Conservation (phyloP, 2,329 filamentous ascomycete species). For the Exophiala phaeomuriformis region DNA sequence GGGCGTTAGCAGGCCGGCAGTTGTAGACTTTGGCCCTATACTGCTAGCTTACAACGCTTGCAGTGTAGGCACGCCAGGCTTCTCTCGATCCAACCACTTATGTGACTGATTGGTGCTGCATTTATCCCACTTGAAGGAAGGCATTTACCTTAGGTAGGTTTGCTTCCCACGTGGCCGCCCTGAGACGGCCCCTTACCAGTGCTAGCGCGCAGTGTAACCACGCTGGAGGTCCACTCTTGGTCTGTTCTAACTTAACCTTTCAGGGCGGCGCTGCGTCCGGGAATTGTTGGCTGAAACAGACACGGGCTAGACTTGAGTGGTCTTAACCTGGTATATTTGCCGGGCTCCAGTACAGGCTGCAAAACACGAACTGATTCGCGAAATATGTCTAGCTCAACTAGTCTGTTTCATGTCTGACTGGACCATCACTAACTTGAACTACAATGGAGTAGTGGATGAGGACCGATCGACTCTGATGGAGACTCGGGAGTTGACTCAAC, state of each 20-base stretch:
- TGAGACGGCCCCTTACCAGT: not conserved
- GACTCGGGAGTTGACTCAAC: no score
- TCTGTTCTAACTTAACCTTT: not conserved
- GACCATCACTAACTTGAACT: not conserved
- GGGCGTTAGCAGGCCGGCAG: no score
- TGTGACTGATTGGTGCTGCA: no score
- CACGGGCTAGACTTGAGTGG: not conserved
- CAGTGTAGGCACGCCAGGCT: no score
- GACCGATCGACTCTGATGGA: no score
- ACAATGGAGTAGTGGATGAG: no score
- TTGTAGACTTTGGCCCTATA: no score
- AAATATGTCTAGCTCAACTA: not conserved
- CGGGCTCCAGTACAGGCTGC: not conserved
- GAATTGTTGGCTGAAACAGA: not conserved
- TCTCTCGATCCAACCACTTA: no score
- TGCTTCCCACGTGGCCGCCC: slow-evolving; percentile 18
- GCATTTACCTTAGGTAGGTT: no score
- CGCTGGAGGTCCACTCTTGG: not conserved
- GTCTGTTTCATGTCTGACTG: slow-evolving; percentile 9
- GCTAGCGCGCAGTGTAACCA: not conserved
- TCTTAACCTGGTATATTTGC: not conserved
- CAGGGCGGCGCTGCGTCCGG: not conserved
- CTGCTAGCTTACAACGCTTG: no score
- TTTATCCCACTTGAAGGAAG: no score
- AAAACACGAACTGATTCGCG: not conserved